phyloP scores from a whole-genome alignment of 805 yeast genomes.

The Lachancea kluyveri region DNA sequence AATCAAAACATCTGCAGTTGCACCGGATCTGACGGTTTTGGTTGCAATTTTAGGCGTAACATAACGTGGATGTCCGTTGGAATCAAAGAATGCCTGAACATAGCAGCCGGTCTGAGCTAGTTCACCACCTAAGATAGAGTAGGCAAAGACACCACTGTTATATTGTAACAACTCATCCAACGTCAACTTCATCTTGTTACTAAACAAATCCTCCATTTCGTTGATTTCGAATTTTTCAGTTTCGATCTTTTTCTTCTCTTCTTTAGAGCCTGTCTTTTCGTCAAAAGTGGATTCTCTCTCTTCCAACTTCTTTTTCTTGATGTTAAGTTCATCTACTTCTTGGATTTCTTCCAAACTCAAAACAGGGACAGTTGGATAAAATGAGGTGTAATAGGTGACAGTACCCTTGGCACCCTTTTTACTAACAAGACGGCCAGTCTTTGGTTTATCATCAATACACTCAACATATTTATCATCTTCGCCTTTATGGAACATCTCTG shows the following conservation, averaged over 20 bases:
- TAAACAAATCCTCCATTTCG: slow-evolving; percentile 35
- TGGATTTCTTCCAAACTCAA: slow-evolving; percentile 65
- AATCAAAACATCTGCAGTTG: slow-evolving; percentile 68
- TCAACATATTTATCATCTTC: slow-evolving; percentile 58
- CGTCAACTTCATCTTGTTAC: slow-evolving; percentile 44
- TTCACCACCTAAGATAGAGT: slow-evolving; percentile 55
- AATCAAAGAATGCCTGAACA: slow-evolving; percentile 75
- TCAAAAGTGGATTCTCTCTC: slow-evolving; percentile 26
- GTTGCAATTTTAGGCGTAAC: slow-evolving; percentile 44
- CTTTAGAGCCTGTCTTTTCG: slow-evolving; percentile 27
- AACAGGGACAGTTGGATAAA: slow-evolving; percentile 81
- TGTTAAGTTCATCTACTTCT: slow-evolving; percentile 44
- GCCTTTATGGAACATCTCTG: slow-evolving; percentile 58
- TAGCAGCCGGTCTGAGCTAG: slow-evolving; percentile 51
- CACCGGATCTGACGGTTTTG: slow-evolving; percentile 32
- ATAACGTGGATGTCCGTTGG: slow-evolving; percentile 58
- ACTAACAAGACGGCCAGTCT: slow-evolving; percentile 58
- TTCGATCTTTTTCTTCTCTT: slow-evolving; percentile 25
- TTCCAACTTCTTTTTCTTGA: slow-evolving; percentile 33
- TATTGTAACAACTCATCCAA: slow-evolving; percentile 51
- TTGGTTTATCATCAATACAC: slow-evolving; percentile 47
- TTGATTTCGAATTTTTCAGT: slow-evolving; percentile 27
- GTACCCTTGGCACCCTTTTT: slow-evolving; percentile 82
- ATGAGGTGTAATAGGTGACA: slow-evolving; percentile 65
- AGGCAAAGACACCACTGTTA: slow-evolving; percentile 72